A percentile compares a stretch with the other conserved stretches of the same genome.
Evolutionary conservation across 2,329 filamentous ascomycete genomes (phyloP).

Genomic region (Sclerotinia minor): DNA sequence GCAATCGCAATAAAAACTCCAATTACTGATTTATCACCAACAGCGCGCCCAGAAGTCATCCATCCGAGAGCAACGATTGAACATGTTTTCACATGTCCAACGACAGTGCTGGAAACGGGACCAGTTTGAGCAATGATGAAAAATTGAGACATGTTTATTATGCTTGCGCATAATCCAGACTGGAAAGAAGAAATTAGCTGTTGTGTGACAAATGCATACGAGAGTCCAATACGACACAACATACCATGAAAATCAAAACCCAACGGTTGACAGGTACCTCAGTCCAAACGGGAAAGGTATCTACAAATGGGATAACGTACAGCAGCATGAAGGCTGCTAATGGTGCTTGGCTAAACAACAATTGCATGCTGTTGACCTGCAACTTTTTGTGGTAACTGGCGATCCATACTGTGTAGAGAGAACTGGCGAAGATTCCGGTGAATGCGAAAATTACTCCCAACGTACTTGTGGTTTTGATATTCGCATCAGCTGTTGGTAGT

Average conservation of each 20-base stretch:
- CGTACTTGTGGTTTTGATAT: slow-evolving; percentile 55
- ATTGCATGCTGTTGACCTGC: slow-evolving; percentile 66
- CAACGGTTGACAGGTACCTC: slow-evolving; percentile 54
- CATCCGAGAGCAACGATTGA: slow-evolving; percentile 65
- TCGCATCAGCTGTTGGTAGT: slow-evolving; percentile 49
- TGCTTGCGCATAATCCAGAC: slow-evolving; percentile 62
- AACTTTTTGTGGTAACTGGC: slow-evolving; percentile 64
- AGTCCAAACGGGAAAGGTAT: slow-evolving; percentile 59
- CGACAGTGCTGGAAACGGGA: slow-evolving; percentile 64
- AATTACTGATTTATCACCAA: slow-evolving; percentile 55
- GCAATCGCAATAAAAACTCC: slow-evolving; percentile 57
- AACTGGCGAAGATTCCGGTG: slow-evolving; percentile 62
- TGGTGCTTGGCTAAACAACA: slow-evolving; percentile 68
- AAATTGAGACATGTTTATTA: slow-evolving; percentile 66
- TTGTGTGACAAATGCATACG: slow-evolving; percentile 26
- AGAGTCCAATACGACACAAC: slow-evolving; percentile 32
- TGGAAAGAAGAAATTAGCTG: slow-evolving; percentile 42
- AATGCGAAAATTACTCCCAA: slow-evolving; percentile 66
- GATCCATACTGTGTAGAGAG: slow-evolving; percentile 70
- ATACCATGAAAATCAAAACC: slow-evolving; percentile 60
- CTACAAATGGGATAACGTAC: slow-evolving; percentile 65
- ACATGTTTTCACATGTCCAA: slow-evolving; percentile 66
- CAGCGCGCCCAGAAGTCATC: slow-evolving; percentile 55
- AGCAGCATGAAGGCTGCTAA: slow-evolving; percentile 62
- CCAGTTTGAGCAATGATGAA: slow-evolving; percentile 63